A percentile compares a stretch with the other conserved stretches of the same genome.
Evolutionary conservation across 306 rosid genomes (phyloP).

Genomic region (Citrullus amarus): DNA sequence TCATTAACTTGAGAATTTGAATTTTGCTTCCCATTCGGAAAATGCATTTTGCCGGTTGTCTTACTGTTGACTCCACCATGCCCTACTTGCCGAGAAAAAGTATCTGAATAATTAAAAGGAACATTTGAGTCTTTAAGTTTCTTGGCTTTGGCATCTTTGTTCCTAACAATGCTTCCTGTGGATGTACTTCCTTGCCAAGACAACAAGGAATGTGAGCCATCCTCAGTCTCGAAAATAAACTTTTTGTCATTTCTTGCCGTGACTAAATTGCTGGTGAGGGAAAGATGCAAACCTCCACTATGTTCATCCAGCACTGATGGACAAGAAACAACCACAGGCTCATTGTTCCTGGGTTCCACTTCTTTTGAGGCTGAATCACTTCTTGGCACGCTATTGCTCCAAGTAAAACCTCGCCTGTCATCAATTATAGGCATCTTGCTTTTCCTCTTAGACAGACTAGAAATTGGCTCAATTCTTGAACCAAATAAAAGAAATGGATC

Average conservation of each 20-base stretch:
- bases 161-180: conserved; percentile 19
- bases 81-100: conserved; percentile 19
- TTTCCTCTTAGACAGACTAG: conserved; percentile 40
- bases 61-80: conserved; percentile 27
- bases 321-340: conserved; percentile 24
- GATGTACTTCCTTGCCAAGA: conserved; percentile 45
- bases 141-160: conserved; percentile 38
- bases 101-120: conserved; percentile 30
- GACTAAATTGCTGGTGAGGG: conserved; percentile 40
- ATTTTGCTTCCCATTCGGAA: conserved; percentile 17
- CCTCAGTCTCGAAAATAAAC: conserved; percentile 35
- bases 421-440: conserved; percentile 40
- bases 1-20: conserved; percentile 23
- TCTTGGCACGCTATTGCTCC: conserved; percentile 25
- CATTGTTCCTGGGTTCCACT: conserved; percentile 31
- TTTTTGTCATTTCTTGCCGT: conserved; percentile 34
- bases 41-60: conserved; percentile 18
- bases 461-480: conserved; percentile 30
- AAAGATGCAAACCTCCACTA: conserved; percentile 45
- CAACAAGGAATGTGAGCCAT: conserved; percentile 26
- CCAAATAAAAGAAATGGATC: conserved; percentile 29
- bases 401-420: conserved; percentile 25
- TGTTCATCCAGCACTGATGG: conserved; percentile 28
- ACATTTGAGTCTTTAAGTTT: conserved; percentile 27
- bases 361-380: conserved; percentile 26